Percentiles rank a stretch among this genome's conserved stretches.
phyloP scores from a whole-genome alignment of 371 early-diverging fungal species.

The Mortierella polycephala region DNA sequence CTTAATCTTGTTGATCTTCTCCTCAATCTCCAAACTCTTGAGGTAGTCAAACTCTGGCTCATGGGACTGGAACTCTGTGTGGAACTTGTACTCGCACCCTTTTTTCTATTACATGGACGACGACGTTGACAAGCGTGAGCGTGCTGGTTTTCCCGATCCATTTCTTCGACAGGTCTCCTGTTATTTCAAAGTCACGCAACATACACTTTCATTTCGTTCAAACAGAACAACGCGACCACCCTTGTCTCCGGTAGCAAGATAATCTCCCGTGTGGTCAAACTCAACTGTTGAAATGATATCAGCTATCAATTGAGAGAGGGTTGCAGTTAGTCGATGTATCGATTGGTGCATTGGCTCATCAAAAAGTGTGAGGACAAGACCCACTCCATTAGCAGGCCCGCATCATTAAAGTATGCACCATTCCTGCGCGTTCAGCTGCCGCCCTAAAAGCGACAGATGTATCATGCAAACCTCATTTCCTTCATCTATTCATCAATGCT shows the following conservation, averaged over 20 bases:
- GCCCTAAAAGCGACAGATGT: no score
- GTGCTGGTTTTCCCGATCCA: background rate
- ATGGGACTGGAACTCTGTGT: slow-evolving; percentile 99
- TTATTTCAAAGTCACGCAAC: slow-evolving; percentile 24
- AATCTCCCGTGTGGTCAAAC: slow-evolving; percentile 97
- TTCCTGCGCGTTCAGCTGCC: no score
- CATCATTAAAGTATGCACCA: no score
- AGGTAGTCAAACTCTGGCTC: slow-evolving; percentile 99
- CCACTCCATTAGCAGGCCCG: no score
- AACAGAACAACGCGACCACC: slow-evolving; percentile 98
- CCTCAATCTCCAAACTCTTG: slow-evolving; percentile 99
- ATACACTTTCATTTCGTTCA: slow-evolving; percentile 95
- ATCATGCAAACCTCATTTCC: no score
- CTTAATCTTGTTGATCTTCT: slow-evolving; percentile 99
- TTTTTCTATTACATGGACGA: slow-evolving; percentile 76
- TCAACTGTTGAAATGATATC: slow-evolving; percentile 99
- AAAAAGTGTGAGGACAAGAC: no score
- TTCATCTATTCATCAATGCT: no score
- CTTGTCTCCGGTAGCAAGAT: slow-evolving; percentile 97
- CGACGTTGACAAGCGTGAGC: slow-evolving; percentile 16
- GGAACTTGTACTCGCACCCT: slow-evolving; percentile 98
- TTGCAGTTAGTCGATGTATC: background rate
- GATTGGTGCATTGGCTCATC: no score
- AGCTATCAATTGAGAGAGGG: slow-evolving; percentile 63
- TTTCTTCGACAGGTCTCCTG: background rate